These are phyloP conservation scores for Bremia lactucae DNA, from an alignment of 352 stramenopile species.

Conservation along the genomic window DNA sequence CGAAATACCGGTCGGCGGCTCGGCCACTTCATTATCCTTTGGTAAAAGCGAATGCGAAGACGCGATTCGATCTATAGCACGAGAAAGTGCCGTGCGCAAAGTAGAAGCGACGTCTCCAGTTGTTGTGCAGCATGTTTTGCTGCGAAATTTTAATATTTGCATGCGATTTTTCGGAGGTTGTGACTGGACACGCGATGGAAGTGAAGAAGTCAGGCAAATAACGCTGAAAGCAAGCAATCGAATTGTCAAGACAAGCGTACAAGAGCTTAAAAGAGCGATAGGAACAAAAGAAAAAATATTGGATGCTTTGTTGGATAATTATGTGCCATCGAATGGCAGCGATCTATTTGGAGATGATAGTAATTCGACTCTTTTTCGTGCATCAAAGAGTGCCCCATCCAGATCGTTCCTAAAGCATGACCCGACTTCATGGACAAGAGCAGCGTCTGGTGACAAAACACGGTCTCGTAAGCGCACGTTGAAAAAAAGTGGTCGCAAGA, in stretches of 20 bases:
- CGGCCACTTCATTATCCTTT: slow-evolving; percentile 75
- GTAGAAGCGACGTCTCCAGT: slow-evolving; percentile 34
- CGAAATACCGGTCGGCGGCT: slow-evolving; percentile 76
- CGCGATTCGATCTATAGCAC: slow-evolving; percentile 57
- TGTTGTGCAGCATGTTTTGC: slow-evolving; percentile 69
- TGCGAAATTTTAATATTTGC: slow-evolving; percentile 82
- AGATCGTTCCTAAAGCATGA: slow-evolving; percentile 27
- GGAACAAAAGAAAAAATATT: slow-evolving; percentile 62
- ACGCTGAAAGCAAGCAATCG: slow-evolving; percentile 2
- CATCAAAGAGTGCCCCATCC: slow-evolving; percentile 24
- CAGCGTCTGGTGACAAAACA: slow-evolving; percentile 10
- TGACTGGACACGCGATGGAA: slow-evolving; percentile 59
- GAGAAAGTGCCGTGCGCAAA: slow-evolving; percentile 46
- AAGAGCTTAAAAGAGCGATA: slow-evolving; percentile 6
- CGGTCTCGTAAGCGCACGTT: slow-evolving; percentile 42
- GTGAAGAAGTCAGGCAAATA: slow-evolving; percentile 27
- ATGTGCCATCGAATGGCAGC: slow-evolving; percentile 49
- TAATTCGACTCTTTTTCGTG: slow-evolving; percentile 30
- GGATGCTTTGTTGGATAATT: slow-evolving; percentile 73
- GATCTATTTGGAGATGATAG: slow-evolving; percentile 42
- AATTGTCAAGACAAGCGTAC: neutral
- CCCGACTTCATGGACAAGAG: slow-evolving; percentile 11
- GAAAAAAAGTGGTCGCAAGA: slow-evolving; percentile 78
- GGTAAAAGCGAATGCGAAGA: slow-evolving; percentile 73
- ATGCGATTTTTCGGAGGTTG: slow-evolving; percentile 83